These are phyloP conservation scores for Hypoxylon sp. DNA, from an alignment of 2,329 filamentous ascomycete genomes.

Conservation along the genomic window DNA sequence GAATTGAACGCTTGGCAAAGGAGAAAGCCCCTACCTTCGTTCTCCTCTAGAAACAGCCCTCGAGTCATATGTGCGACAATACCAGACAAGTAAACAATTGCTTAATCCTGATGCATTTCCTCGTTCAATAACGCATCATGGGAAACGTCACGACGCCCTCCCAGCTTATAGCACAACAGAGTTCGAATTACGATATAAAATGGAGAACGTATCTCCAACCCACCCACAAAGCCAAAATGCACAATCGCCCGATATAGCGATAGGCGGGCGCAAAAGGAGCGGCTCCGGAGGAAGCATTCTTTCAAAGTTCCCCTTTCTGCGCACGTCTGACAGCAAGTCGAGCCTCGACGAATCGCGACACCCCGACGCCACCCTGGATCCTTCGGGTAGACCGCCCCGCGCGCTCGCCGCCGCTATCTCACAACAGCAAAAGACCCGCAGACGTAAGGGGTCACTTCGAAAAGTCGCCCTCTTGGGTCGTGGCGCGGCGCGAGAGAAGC, in stretches of 20 bases:
- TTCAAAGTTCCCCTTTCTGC: conserved; percentile 78
- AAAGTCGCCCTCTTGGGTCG: conserved; percentile 89
- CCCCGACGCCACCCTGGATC: conserved; percentile 46
- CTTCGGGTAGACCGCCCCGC: conserved; percentile 49
- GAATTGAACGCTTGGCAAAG: conserved; percentile 2
- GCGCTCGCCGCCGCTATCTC: conserved; percentile 54
- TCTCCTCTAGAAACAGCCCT: not conserved
- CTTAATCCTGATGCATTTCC: conserved; percentile 23
- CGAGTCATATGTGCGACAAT: conserved; percentile 4
- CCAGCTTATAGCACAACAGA: conserved; percentile 36
- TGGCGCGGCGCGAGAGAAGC: conserved; percentile 73
- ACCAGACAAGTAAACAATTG: conserved; percentile 2
- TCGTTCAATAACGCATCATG: conserved; percentile 44
- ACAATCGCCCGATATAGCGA: conserved; percentile 44
- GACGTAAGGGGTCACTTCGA: conserved; percentile 85
- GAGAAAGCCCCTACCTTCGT: not conserved
- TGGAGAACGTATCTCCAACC: conserved; percentile 53
- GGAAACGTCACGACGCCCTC: conserved; percentile 38
- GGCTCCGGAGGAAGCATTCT: conserved; percentile 75
- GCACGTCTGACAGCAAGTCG: conserved; percentile 56
- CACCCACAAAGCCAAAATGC: conserved; percentile 51
- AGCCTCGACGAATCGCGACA: conserved; percentile 51
- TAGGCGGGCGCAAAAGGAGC: conserved; percentile 64
- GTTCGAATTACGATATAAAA: conserved; percentile 38
- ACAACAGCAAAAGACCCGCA: conserved; percentile 70